Percentiles rank a stretch among this genome's conserved stretches.
Evolutionary conservation across 495 filamentous ascomycete species (phyloP).

Genomic region (Neurospora sp.): DNA sequence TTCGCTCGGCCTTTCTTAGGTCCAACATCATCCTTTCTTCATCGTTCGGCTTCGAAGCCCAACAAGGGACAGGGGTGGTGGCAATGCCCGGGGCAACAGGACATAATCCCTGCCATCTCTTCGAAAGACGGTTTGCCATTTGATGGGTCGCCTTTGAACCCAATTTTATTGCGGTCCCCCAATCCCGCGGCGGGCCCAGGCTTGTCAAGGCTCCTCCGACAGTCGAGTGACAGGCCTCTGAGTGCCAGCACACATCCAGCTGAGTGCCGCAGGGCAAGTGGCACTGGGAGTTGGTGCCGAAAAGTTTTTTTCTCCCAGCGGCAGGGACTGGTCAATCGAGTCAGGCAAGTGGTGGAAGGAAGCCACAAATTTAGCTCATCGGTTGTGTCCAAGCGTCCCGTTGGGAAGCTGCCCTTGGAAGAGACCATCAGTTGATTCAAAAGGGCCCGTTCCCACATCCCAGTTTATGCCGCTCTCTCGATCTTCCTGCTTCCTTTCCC

Average conservation of each 20-base stretch:
- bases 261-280: background rate
- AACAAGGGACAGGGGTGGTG: background rate
- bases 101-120: background rate
- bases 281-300: background rate
- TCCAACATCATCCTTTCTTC: background rate
- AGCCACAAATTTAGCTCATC: background rate
- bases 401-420: background rate
- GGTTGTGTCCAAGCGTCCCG: background rate
- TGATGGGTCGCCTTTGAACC: background rate
- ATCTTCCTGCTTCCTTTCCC: constrained; percentile 10
- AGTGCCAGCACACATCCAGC: background rate
- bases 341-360: background rate
- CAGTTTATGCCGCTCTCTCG: constrained; percentile 3
- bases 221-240: background rate
- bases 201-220: background rate
- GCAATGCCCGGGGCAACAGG: background rate
- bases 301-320: background rate
- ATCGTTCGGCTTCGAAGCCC: background rate
- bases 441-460: constrained; percentile 16
- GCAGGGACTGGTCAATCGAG: background rate
- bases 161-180: background rate
- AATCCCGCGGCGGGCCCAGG: background rate
- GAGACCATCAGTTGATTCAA: constrained; percentile 6
- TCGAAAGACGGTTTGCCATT: background rate
- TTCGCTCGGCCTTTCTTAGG: background rate